Base-by-base conservation (phyloP, 306 rosid species). In the Acacia confusa region DNA sequence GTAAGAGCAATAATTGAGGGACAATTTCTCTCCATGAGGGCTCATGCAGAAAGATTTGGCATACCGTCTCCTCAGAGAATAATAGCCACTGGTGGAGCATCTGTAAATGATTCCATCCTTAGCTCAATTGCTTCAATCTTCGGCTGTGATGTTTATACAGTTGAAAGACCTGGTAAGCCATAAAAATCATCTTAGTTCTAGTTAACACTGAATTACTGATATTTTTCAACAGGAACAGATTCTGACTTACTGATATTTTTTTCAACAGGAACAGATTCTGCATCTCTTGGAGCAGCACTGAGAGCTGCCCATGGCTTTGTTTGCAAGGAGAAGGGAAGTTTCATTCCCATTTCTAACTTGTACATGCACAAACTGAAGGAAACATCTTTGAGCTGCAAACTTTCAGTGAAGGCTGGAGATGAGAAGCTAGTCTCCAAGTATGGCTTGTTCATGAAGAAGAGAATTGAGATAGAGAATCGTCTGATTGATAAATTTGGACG, bases 31-130 rank as follows among this genome's bases (percentile, higher is more conserved):
- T 95, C 99, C 7, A 92, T 95, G 97, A 88, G 97, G 34, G 98
- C 94, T 81, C 99, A 95, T 83, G 93, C 97, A 14, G 99, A 95
- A 86, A 92, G 99, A 85, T 89, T 92, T 41, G 99, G 99, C 72
- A 90, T 95, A 97, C 97, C 98, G 77, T 97, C 97, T 75, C 97
- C 99, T 47, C 90, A 83, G 76, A 88, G 96, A 82, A 87, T 95
- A 61, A 95, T 95, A 86, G 99, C 98, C 71, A 95, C 99, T 2
- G 99, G 99, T 9, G 99, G 99, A 78, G 99, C 98, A 10, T 95
- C 99, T 22, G 87, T 90, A 32, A 95, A 92, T 87, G 82, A 81
- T n/a, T 52, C 75, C 81, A 95, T 95, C 76, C 98, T 95, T 50
- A 79, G 82, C 82, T 66, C 92, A 40, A 83, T 94, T 68, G 99